Evolutionary conservation across 176 grass and related monocot genomes (phyloP).

Genomic region (Eleusine indica): DNA sequence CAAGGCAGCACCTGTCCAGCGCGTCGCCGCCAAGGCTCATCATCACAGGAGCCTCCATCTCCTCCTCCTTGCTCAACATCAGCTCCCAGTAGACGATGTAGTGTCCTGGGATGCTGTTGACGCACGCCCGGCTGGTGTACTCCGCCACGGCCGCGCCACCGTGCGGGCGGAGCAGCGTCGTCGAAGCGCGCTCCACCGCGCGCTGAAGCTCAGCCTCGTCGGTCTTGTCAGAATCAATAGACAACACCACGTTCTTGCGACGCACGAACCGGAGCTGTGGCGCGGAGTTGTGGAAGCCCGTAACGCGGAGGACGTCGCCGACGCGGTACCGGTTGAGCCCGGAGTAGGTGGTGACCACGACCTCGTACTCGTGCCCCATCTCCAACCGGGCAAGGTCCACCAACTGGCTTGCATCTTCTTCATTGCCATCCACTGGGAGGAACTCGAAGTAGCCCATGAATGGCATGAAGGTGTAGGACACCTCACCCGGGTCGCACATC

Average conservation of each 20-base stretch:
- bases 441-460: conserved; percentile 95
- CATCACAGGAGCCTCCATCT: too few relatives aligned
- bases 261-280: conserved; percentile 64
- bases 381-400: conserved; percentile 77
- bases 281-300: conserved; percentile 62
- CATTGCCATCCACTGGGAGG: conserved; percentile 32
- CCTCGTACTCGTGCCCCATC: conserved; percentile 74
- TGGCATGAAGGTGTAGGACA: conserved; percentile 91
- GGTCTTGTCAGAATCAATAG: conserved; percentile 74
- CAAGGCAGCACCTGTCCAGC: conserved; percentile 62
- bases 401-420: too few relatives aligned
- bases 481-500: conserved; percentile 75
- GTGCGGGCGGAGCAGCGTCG: conserved; percentile 53
- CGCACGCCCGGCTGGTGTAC: conserved; percentile 85
- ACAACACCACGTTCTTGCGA: conserved; percentile 67
- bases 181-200: conserved; percentile 67
- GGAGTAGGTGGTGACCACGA: conserved; percentile 90
- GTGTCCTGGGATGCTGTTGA: conserved; percentile 79
- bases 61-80: conserved; percentile 38
- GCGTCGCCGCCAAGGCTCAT: too few relatives aligned
- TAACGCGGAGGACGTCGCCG: conserved; percentile 69
- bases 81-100: conserved; percentile 98
- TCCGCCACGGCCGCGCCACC: conserved; percentile 56
- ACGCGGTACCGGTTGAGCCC: conserved; percentile 80
- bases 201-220: conserved; percentile 79